Evolutionary conservation across 2,329 filamentous ascomycete species (phyloP), one percentile per base, ranked within the genome.

Genomic region (Fusarium drepaniforme): DNA sequence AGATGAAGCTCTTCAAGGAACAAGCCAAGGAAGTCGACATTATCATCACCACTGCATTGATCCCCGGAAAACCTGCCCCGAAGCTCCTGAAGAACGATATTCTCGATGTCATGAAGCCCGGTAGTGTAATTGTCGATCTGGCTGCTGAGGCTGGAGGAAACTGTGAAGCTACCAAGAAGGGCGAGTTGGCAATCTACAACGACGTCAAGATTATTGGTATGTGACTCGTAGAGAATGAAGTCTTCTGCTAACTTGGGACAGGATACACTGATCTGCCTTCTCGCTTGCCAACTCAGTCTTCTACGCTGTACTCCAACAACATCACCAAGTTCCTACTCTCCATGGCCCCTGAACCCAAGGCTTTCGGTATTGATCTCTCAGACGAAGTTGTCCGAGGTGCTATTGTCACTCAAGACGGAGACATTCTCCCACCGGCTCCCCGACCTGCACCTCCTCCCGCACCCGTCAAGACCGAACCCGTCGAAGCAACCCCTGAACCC

Each of bases 241-340:
- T 25, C 2, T 11, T 33, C 18, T 25, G 16, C 80, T 85, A 37
- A 85, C 77, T 63, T 21, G 7, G 7, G 7, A 8, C 1, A 91
- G 90, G 93, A 38, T 97, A 97, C 82, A 97, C 95, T 51, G 95
- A 98, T 83, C 88, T 97, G 33, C 95, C 95, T 1, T 97, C 95
- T 37, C 90, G 95, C 56, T 88, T 98, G 3, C 94, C 95, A 0
- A 97, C 95, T 0, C 95, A 98, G 82, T 94, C 95, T 0, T 97
- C 95, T 0, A 97, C 94, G 0, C 85, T 98, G 23, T 98, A 97
- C 83, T 97, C 94, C 3, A 98, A 97, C 88, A 98, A 98, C 80
- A 96, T 97, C 78, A 95, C 93, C 75, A 98, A 97, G 81, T 93
- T 96, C 67, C 85, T 97, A 33, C 87, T 98, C 12, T 97, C 95